These are phyloP conservation scores for Lycium ferocissimum DNA, from an alignment of 257 asterid species.

Conservation along the genomic window DNA sequence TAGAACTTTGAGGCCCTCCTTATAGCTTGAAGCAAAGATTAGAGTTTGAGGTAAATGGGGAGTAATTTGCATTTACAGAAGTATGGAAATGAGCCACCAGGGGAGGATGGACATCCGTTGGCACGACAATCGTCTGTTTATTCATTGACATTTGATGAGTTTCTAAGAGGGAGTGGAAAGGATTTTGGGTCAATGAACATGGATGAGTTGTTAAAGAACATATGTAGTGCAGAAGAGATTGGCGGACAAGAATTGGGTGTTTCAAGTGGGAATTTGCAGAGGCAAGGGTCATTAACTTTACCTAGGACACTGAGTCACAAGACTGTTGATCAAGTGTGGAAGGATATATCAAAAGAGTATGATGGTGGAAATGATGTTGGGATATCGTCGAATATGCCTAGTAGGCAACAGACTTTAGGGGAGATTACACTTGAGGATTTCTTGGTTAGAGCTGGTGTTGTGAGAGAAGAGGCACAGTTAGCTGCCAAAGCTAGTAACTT, in stretches of 20 bases:
- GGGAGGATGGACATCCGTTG: conserved; percentile 57
- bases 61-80: conserved; percentile 69
- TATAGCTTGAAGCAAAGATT: background rate
- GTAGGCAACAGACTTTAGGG: conserved; percentile 77
- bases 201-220: conserved; percentile 90
- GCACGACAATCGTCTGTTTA: conserved; percentile 72
- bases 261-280: conserved; percentile 61
- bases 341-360: conserved; percentile 62
- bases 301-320: conserved; percentile 93
- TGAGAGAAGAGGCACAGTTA: conserved; percentile 71
- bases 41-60: conserved; percentile 49
- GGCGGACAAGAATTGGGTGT: conserved; percentile 38
- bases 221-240: conserved; percentile 89
- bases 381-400: conserved; percentile 52
- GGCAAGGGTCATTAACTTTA: conserved; percentile 88
- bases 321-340: conserved; percentile 98
- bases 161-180: conserved; percentile 68
- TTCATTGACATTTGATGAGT: conserved; percentile 88
- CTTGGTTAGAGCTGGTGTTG: conserved; percentile 82
- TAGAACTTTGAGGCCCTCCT: background rate
- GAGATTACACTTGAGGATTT: conserved; percentile 94
- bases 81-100: conserved; percentile 49
- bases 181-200: conserved; percentile 97
- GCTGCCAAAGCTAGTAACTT: conserved; percentile 39
- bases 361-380: conserved; percentile 27